Conservation (phyloP, 2,329 filamentous ascomycete genomes). For the Alternaria infectoria region DNA sequence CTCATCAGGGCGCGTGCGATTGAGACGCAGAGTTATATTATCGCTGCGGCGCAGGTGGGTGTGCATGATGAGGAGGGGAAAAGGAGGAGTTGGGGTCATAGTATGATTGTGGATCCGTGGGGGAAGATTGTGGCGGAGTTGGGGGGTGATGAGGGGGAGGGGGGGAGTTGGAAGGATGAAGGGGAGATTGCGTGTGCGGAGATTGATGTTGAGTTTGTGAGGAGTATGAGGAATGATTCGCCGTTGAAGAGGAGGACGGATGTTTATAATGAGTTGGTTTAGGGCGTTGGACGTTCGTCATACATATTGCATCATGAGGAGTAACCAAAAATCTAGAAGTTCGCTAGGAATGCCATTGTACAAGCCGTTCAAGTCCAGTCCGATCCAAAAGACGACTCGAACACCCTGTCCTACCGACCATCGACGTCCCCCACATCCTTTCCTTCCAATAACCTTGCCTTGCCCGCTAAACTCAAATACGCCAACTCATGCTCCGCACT, state of each 20-base stretch:
- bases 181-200: conserved; percentile 57
- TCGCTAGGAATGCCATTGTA: not conserved
- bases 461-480: conserved; percentile 31
- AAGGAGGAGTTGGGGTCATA: conserved; percentile 82
- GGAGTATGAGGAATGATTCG: conserved; percentile 62
- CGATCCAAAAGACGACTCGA: not conserved
- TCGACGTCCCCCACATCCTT: conserved; percentile 20
- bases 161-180: conserved; percentile 39
- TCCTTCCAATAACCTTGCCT: conserved; percentile 32
- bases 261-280: conserved; percentile 44
- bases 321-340: not conserved
- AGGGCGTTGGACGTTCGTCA: not conserved
- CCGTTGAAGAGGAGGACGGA: conserved; percentile 62
- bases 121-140: conserved; percentile 74
- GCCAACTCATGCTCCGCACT: conserved; percentile 26
- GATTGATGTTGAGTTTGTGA: conserved; percentile 60
- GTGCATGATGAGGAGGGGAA: conserved; percentile 69
- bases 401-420: not conserved
- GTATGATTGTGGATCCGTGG: conserved; percentile 87
- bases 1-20: conserved; percentile 82
- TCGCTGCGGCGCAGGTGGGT: conserved; percentile 82
- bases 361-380: not conserved
- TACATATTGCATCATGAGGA: not conserved
- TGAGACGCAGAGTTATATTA: conserved; percentile 85
- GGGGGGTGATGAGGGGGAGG: conserved; percentile 57